Conservation (phyloP, 2,329 filamentous ascomycete species). For the Fusarium luffae region DNA sequence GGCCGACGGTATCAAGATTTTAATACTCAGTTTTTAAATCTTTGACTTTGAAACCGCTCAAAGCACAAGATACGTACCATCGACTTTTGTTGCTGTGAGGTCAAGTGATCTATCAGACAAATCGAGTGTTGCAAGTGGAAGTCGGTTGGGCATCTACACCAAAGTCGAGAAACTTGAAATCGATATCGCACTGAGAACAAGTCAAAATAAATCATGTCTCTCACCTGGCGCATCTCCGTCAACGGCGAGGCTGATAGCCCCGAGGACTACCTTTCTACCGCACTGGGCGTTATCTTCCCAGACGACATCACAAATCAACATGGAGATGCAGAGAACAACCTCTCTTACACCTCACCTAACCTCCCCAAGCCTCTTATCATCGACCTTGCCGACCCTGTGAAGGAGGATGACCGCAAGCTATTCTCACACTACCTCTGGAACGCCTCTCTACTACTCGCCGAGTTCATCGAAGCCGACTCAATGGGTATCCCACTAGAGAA, state of each 20-base stretch:
- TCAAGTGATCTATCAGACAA: constrained; percentile 9
- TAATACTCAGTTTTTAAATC: not conserved
- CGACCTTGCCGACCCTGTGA: constrained; percentile 59
- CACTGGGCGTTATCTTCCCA: constrained; percentile 73
- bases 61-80: not conserved
- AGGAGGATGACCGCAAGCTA: constrained; percentile 66
- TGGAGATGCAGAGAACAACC: constrained; percentile 67
- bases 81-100: not conserved
- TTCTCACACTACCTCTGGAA: constrained; percentile 84
- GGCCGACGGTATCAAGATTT: not conserved
- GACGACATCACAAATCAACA: constrained; percentile 75
- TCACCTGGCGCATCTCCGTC: constrained; percentile 52
- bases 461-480: constrained; percentile 64
- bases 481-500: constrained; percentile 44
- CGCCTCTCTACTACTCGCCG: constrained; percentile 65
- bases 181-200: not conserved
- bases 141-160: constrained; percentile 12
- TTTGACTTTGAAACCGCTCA: not conserved
- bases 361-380: constrained; percentile 59
- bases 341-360: constrained; percentile 68
- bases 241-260: constrained; percentile 49
- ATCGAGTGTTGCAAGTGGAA: not conserved
- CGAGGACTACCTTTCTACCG: constrained; percentile 69
- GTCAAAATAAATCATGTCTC: constrained; percentile 54
- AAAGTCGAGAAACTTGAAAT: not conserved